Percentiles rank a stretch among this genome's conserved stretches.
phyloP scores from a whole-genome alignment of 495 filamentous ascomycete genomes.

The Neurospora sp. region DNA sequence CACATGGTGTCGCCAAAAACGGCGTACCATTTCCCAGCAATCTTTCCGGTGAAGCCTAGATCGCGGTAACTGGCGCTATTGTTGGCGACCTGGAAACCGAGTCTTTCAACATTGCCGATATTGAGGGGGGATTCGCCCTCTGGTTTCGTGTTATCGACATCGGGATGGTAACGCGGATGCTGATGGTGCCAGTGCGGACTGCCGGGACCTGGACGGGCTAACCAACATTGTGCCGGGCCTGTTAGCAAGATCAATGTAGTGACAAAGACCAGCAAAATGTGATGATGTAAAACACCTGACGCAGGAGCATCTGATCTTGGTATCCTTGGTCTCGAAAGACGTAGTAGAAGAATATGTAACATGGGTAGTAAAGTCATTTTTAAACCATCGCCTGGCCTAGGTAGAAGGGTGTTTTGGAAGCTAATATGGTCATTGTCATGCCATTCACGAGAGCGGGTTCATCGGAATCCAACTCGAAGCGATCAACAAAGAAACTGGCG shows the following conservation, averaged over 20 bases:
- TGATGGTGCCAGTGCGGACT: neutral
- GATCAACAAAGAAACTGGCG: neutral
- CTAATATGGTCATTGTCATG: neutral
- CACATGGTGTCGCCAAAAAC: conserved; percentile 30
- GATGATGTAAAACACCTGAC: neutral
- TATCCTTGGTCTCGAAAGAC: neutral
- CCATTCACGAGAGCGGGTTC: neutral
- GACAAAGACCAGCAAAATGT: neutral
- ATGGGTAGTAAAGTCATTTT: neutral
- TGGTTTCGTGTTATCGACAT: conserved; percentile 24
- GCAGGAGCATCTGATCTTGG: neutral
- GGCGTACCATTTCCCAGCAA: conserved; percentile 27
- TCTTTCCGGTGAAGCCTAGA: conserved; percentile 30
- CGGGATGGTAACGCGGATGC: neutral
- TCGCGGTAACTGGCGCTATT: conserved; percentile 31
- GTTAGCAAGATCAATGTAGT: neutral
- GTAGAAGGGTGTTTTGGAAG: neutral
- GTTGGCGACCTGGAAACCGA: conserved; percentile 24
- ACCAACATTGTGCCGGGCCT: neutral
- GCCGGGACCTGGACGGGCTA: neutral
- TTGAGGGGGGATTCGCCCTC: conserved; percentile 22
- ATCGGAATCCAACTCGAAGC: neutral
- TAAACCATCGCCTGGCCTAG: neutral
- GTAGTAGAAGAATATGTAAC: neutral
- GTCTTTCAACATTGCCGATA: conserved; percentile 10